These are phyloP conservation scores for Phyllostachys edulis DNA, from an alignment of 176 grass and related monocot species.

Conservation along the genomic window DNA sequence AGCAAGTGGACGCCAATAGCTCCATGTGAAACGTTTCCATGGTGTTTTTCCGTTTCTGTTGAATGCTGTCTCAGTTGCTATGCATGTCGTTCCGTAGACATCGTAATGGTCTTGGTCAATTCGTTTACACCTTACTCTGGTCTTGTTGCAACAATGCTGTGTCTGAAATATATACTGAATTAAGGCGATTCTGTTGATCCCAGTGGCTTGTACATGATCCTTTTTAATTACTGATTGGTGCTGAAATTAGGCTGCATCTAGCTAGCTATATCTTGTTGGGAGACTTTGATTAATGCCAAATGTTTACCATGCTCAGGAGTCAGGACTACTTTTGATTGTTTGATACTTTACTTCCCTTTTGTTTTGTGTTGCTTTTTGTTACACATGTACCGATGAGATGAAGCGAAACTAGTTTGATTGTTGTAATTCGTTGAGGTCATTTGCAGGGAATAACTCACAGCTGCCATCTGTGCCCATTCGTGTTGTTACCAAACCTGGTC, in stretches of 20 bases:
- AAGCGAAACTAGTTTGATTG: background rate
- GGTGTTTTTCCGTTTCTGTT: background rate
- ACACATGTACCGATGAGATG: background rate
- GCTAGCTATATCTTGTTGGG: background rate
- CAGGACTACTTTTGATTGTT: background rate
- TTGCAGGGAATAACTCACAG: slow-evolving; percentile 47
- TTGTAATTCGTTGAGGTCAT: slow-evolving; percentile 21
- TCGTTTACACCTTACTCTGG: background rate
- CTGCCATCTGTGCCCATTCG: slow-evolving; percentile 47
- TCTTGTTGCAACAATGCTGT: background rate
- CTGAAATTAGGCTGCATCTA: background rate
- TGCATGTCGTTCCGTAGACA: background rate
- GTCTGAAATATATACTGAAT: background rate
- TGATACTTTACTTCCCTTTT: background rate
- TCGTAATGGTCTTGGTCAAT: background rate
- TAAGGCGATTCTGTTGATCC: background rate
- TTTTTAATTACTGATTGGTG: background rate
- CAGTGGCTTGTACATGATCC: background rate
- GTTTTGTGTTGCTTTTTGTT: background rate
- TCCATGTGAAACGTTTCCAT: background rate
- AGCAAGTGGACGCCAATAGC: background rate
- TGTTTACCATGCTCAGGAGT: background rate
- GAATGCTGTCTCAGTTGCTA: background rate
- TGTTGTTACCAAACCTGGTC: slow-evolving; percentile 67
- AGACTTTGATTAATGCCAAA: background rate